Base-by-base conservation (phyloP, 805 yeast genomes). In the Wickerhamiella qilinensis region DNA sequence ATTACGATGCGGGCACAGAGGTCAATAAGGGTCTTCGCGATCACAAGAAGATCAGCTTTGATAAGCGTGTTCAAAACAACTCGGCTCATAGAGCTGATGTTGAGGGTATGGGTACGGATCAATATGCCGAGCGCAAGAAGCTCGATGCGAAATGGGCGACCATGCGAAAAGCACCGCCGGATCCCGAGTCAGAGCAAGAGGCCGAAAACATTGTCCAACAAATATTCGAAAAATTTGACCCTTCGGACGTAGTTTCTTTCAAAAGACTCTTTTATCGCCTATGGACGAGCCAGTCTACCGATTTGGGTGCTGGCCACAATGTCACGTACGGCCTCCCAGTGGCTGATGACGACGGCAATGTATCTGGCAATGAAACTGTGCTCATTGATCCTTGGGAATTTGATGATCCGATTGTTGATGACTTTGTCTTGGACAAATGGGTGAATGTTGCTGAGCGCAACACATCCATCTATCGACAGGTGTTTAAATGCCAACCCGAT, bases 401-500 rank as follows among this genome's bases (percentile, higher is more conserved):
- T 55, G 77, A 71, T 41, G 99, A 91, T 58, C 99, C 98, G 0
- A 55, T 91, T 35, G 73, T 69, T 42, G 78, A 71, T n/a, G 71
- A 71, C 2, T 91, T 91, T 54, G 83, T 74, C 51, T 86, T 81
- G 48, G 95, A 84, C 48, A 55, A 77, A 6, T 88, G 95, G 95
- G 71, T 67, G 54, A 50, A 49, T 1, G 77, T 77, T 4, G 96
- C 98, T 0, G 63, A 78, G 38, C 68, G 86, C 49, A 91, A 91
- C 52, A 84, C 97, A 0, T 66, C 71, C 42, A 62, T 93, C 1
- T 91, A 71, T 61, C 67, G 95, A 43, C 65, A 78, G 56, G 81
- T 91, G 1, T 91, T 91, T 68, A 86, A 86, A 46, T 75, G 83
- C 44, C 98, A 93, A 54, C 99, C 99, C 0, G 98, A 91, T 57